Conservation (phyloP, 192 early-diverging fungal species). For the Backusella tuberculispora region DNA sequence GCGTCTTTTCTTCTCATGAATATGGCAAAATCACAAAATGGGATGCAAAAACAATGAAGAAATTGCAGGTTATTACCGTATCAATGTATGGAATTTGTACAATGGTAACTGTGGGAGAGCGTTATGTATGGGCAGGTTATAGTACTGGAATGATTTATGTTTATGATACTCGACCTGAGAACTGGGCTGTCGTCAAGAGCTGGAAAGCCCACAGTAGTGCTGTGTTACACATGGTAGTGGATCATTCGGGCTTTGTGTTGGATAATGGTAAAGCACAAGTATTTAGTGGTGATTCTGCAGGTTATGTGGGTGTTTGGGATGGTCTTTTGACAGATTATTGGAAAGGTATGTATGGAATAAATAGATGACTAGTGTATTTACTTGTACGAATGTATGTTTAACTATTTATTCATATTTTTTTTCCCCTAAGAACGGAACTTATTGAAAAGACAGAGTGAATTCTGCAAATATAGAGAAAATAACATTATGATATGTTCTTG, state of each 20-base stretch:
- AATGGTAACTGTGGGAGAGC: conserved; percentile 59
- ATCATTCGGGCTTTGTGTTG: conserved; percentile 54
- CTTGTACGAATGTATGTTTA: background rate
- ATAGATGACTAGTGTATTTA: background rate
- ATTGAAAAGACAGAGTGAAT: conserved; percentile 62
- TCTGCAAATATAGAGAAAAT: conserved; percentile 65
- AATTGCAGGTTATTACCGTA: conserved; percentile 50
- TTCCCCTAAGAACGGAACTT: conserved; percentile 56
- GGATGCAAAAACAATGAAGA: conserved; percentile 52
- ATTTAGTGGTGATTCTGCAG: conserved; percentile 59
- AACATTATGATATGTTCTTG: conserved; percentile 88
- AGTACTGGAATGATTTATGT: conserved; percentile 76
- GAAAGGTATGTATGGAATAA: conserved; percentile 48
- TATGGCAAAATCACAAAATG: conserved; percentile 79
- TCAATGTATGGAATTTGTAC: conserved; percentile 66
- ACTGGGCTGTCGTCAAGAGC: conserved; percentile 61
- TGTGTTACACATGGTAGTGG: conserved; percentile 51
- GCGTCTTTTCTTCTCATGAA: conserved; percentile 73
- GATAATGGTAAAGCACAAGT: conserved; percentile 51
- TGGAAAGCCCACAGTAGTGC: conserved; percentile 65
- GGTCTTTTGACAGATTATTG: conserved; percentile 71
- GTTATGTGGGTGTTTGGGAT: conserved; percentile 76
- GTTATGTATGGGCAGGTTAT: conserved; percentile 74
- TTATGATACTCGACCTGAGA: conserved; percentile 59
- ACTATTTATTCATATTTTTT: background rate